Evolutionary conservation across 2,329 filamentous ascomycete genomes (phyloP), one percentile per base, ranked within the genome.

Genomic region (Fusarium multiceps): DNA sequence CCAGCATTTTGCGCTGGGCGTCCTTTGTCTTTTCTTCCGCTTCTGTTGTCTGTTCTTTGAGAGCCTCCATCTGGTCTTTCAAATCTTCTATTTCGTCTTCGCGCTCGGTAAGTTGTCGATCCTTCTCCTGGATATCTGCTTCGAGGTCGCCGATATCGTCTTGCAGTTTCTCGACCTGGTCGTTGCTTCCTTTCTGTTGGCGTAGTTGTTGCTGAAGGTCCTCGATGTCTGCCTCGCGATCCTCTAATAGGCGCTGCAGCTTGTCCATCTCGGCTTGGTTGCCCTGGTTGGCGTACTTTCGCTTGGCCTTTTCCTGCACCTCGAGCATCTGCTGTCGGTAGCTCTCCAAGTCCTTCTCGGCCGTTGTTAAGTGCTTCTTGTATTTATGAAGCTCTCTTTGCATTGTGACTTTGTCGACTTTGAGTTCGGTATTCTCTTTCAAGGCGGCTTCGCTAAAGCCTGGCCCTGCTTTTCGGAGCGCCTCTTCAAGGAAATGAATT

Each of bases 401-500:
- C 88, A 98, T 92, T 0, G 93, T 95, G 64, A 97, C 89, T 77
- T 93, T 93, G 81, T 96, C 92, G 62, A 97, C 94, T 80, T 98
- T 98, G 57, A 99, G 88, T 71, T 97, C 94, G 6, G 96, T 97
- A 77, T 99, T 99, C 80, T 99, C 96, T 77, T 93, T 93, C 28
- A 99, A 83, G 6, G 95, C 93, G 30, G 90, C 89, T 79, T 97
- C 92, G 75, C 94, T 97, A 83, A 94, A 96, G 58, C 94, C 93
- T 10, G 93, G 94, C 1, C 95, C 95, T 57, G 92, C 89, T 78
- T 97, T 97, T 55, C 91, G 89, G 51, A 99, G 82, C 16, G 93
- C 93, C 73, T 98, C 93, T 79, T 99, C 94, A 59, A 99, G 86
- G 78, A 97, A 99, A 80, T 98, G 94, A 55, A 98, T 97, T 80